A percentile compares a stretch with the other conserved stretches of the same genome.
Conservation (phyloP, 331 rosid genomes). For the Quercus tomentella region DNA sequence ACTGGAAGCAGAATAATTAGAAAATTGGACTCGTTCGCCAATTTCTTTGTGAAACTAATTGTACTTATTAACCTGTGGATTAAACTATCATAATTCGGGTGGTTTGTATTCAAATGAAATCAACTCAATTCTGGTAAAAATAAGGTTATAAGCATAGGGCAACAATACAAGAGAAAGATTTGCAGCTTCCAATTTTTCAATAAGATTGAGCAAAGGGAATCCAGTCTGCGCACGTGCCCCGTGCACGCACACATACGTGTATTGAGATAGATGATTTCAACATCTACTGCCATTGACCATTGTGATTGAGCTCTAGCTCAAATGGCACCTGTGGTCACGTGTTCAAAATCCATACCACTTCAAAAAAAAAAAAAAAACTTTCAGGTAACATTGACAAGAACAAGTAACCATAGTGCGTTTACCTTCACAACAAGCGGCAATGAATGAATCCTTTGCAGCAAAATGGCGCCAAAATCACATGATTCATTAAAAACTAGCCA, state of each 20-base stretch:
- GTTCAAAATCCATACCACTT: too few species aligned
- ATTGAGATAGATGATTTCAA: neutral
- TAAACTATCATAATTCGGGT: neutral
- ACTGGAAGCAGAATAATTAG: neutral
- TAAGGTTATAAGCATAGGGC: neutral
- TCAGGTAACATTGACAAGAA: neutral
- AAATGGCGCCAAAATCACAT: constrained; percentile 1
- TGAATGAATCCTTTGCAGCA: neutral
- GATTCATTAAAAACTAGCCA: neutral
- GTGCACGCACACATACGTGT: neutral
- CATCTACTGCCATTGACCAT: neutral
- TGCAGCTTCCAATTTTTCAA: neutral
- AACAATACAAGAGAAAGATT: neutral
- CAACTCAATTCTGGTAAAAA: neutral
- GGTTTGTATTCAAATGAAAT: neutral
- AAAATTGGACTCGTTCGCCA: neutral
- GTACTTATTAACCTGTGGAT: too few species aligned
- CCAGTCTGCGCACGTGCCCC: neutral
- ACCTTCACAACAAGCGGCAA: neutral
- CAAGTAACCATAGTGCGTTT: neutral
- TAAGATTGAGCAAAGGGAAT: neutral
- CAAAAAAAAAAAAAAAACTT: neutral
- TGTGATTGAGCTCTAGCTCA: neutral
- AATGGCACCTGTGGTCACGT: neutral
- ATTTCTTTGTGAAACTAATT: neutral